These are phyloP conservation scores for Chaetothyriales sp. DNA, from an alignment of 2,329 filamentous ascomycete genomes.

Conservation along the genomic window DNA sequence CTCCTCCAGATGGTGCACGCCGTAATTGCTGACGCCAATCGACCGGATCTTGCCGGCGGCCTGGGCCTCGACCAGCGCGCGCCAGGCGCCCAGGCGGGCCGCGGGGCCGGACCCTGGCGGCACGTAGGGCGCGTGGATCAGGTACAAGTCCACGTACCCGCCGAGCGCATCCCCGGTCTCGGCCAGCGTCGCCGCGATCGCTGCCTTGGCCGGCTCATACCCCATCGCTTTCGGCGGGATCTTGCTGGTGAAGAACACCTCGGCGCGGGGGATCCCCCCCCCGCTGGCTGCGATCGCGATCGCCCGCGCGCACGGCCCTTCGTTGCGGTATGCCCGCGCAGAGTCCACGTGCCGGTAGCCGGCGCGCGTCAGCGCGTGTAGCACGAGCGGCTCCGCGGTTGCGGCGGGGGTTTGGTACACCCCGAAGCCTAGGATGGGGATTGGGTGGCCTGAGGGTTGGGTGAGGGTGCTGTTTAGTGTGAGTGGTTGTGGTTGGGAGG, in stretches of 20 bases:
- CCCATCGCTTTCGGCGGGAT: constrained; percentile 36
- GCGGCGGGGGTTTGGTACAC: constrained; percentile 37
- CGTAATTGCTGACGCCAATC: constrained; percentile 42
- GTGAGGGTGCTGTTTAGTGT: neutral
- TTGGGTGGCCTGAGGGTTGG: constrained; percentile 22
- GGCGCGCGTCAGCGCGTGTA: constrained; percentile 36
- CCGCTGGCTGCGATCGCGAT: constrained; percentile 40
- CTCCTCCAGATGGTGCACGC: constrained; percentile 40
- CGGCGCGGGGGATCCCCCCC: constrained; percentile 37
- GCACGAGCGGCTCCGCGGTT: constrained; percentile 41
- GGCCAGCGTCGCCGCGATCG: constrained; percentile 13
- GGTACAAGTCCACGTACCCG: constrained; percentile 27
- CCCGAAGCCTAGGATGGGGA: constrained; percentile 28
- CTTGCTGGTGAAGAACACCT: constrained; percentile 50
- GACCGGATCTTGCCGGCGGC: constrained; percentile 36
- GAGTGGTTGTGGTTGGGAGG: neutral
- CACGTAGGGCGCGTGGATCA: constrained; percentile 40
- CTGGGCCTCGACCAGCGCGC: constrained; percentile 39
- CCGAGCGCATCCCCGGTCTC: constrained; percentile 18
- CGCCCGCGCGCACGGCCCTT: constrained; percentile 38
- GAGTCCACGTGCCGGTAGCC: constrained; percentile 49
- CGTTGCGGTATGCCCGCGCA: constrained; percentile 43
- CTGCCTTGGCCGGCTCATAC: constrained; percentile 48
- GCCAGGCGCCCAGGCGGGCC: constrained; percentile 37
- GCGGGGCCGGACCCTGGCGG: constrained; percentile 26